Evolutionary conservation across 192 early-diverging fungal genomes (phyloP).

Genomic region (Backusella australiensis): DNA sequence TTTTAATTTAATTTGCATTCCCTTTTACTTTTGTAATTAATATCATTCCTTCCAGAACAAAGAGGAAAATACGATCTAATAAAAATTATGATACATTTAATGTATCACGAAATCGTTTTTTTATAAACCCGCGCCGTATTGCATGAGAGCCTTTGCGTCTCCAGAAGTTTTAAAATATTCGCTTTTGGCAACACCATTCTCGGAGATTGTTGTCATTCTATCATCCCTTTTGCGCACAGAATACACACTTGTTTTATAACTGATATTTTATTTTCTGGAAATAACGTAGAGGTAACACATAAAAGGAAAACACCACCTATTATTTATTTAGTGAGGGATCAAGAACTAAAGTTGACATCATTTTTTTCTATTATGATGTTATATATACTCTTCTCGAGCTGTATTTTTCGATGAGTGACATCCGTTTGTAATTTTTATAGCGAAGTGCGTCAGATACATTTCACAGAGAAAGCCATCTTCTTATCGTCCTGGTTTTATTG

Average conservation of each 20-base stretch:
- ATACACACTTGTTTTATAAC: neutral
- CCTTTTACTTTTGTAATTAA: neutral
- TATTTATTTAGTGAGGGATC: neutral
- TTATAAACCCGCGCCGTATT: neutral
- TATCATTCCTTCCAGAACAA: neutral
- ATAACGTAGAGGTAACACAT: neutral
- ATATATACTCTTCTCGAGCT: neutral
- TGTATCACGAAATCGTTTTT: neutral
- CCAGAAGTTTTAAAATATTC: neutral
- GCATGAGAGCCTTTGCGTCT: neutral
- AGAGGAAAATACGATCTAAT: slow-evolving; percentile 4
- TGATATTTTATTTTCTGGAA: neutral
- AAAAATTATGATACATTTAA: neutral
- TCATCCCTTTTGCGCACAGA: neutral
- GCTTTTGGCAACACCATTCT: neutral
- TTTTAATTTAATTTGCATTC: neutral
- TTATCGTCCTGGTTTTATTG: neutral
- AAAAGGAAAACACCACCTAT: neutral
- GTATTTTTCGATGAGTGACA: neutral
- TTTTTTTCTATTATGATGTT: neutral
- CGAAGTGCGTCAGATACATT: neutral
- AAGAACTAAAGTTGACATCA: neutral
- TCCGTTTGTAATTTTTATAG: neutral
- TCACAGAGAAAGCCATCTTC: neutral
- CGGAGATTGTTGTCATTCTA: neutral